phyloP scores from a whole-genome alignment of 2,329 filamentous ascomycete species.

The Pyrenophora tritici-repentis region DNA sequence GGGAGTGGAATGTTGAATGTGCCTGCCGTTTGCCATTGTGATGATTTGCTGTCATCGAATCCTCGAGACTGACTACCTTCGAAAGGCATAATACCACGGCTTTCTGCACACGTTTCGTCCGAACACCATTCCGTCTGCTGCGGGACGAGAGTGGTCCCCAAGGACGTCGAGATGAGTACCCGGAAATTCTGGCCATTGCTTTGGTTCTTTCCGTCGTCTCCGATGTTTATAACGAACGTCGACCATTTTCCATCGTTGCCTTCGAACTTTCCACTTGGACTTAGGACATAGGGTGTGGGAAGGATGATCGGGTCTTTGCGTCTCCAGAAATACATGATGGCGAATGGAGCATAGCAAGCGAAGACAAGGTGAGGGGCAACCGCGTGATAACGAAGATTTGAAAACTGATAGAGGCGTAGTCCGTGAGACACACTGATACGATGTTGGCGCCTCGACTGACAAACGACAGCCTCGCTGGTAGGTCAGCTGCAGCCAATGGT shows the following conservation, averaged over 20 bases:
- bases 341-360: slow-evolving; percentile 18
- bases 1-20: slow-evolving; percentile 24
- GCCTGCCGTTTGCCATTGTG: slow-evolving; percentile 23
- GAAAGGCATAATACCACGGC: slow-evolving; percentile 34
- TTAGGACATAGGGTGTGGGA: slow-evolving; percentile 20
- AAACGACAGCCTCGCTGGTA: slow-evolving; percentile 23
- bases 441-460: slow-evolving; percentile 16
- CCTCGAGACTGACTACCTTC: slow-evolving; percentile 26
- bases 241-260: slow-evolving; percentile 52
- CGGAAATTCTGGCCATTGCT: slow-evolving; percentile 45
- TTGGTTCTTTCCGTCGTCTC: slow-evolving; percentile 28
- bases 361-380: slow-evolving; percentile 5
- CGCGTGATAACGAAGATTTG: slow-evolving; percentile 20
- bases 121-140: slow-evolving; percentile 32
- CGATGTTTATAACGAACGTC: slow-evolving; percentile 48
- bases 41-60: slow-evolving; percentile 16
- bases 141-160: slow-evolving; percentile 32
- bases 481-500: slow-evolving; percentile 22
- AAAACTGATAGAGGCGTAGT: slow-evolving; percentile 14
- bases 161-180: slow-evolving; percentile 41
- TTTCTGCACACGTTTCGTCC: slow-evolving; percentile 30
- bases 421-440: slow-evolving; percentile 21
- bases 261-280: slow-evolving; percentile 35
- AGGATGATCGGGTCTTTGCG: slow-evolving; percentile 27
- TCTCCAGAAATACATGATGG: slow-evolving; percentile 30